A percentile compares a stretch with the other conserved stretches of the same genome.
phyloP scores from a whole-genome alignment of 495 filamentous ascomycete species.

The Aspergillus carlsbadensis region DNA sequence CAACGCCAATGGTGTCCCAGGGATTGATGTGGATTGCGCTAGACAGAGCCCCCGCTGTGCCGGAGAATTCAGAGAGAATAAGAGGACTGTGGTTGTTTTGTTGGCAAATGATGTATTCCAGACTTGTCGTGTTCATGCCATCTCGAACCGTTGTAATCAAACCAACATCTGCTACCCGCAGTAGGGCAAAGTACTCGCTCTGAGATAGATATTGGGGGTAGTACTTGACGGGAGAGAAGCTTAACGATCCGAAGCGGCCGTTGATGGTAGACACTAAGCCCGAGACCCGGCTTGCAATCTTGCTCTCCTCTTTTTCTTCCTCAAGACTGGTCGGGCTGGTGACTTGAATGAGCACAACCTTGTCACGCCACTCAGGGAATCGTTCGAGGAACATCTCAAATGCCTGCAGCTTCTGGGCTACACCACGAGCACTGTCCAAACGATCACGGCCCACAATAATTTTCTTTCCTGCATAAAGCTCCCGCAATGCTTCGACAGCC shows the following conservation, averaged over 20 bases:
- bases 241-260: slow-evolving; percentile 78
- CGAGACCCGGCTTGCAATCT: slow-evolving; percentile 78
- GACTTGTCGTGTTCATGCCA: slow-evolving; percentile 94
- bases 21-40: slow-evolving; percentile 93
- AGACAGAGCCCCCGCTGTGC: slow-evolving; percentile 80
- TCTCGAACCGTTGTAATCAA: slow-evolving; percentile 90
- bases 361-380: slow-evolving; percentile 83
- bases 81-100: slow-evolving; percentile 78
- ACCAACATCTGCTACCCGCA: slow-evolving; percentile 83
- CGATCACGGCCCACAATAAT: slow-evolving; percentile 95
- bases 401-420: slow-evolving; percentile 88
- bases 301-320: slow-evolving; percentile 69
- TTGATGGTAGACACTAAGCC: slow-evolving; percentile 89
- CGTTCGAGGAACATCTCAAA: slow-evolving; percentile 86
- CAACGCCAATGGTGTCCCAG: slow-evolving; percentile 82
- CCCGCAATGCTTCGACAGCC: slow-evolving; percentile 62
- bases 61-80: slow-evolving; percentile 93
- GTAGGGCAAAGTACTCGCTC: slow-evolving; percentile 87
- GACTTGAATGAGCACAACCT: slow-evolving; percentile 93
- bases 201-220: slow-evolving; percentile 85
- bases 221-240: slow-evolving; percentile 85
- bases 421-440: slow-evolving; percentile 83
- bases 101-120: slow-evolving; percentile 93
- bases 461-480: slow-evolving; percentile 76
- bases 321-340: slow-evolving; percentile 81